Evolutionary conservation across 2,329 filamentous ascomycete genomes (phyloP), one percentile per base, ranked within the genome.

Genomic region (Claviceps arundinis): DNA sequence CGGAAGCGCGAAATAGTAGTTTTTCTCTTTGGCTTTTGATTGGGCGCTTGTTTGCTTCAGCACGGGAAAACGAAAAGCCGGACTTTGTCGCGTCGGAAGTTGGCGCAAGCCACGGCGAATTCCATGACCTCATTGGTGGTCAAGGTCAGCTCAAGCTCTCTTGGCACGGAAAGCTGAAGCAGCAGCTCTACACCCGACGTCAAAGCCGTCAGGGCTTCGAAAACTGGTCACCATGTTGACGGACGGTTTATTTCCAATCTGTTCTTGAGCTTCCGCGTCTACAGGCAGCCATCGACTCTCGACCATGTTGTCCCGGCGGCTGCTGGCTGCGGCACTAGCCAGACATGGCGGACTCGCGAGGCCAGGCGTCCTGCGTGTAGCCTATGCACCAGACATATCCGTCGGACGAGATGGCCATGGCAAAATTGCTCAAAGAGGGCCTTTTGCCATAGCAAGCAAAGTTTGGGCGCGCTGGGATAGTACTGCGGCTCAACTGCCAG

Each of bases 251-350:
- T 41, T 19, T 34, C n/a, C 5, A 16, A 9, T 40, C 22, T n/a
- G 11, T 19, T 19, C 7, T 19, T 41, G 47, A 49, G 47, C 34
- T 16, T 17, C 5, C 4, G 22, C 45, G 37, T 42, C 17, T 41
- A 44, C 41, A 37, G 38, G 3, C 41, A 37, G 34, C 22, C 47
- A 22, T 45, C 19, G 6, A 30, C 19, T 37, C 5, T 50, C 26
- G 13, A 56, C 52, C 54, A 66, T 66, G 63, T 64, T 66, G 51
- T 53, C 57, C 22, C 55, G 56, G 56, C 59, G 62, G 57, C 56
- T 59, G 38, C 55, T 61, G 52, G 59, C 55, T 17, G 53, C 56
- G 14, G 51, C 54, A 30, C 52, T 58, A 40, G 59, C 59, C 52
- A 57, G 60, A 47, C 55, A 41, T 26, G 46, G 40, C 8, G 24